phyloP scores from a whole-genome alignment of 495 filamentous ascomycete genomes.

The Rostrohypoxylon terebratum region DNA sequence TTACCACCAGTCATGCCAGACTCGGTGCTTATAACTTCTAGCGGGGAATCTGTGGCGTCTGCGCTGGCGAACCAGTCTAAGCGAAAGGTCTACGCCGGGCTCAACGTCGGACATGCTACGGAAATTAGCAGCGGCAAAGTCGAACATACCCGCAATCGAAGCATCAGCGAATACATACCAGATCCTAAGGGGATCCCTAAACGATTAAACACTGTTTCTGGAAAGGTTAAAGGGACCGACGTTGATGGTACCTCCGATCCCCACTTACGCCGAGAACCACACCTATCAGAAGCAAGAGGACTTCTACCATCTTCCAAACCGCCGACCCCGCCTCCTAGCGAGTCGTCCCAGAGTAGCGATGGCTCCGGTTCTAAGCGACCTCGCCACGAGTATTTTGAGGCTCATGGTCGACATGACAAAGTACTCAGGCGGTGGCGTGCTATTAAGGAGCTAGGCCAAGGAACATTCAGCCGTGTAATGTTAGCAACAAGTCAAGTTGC shows the following conservation, averaged over 20 bases:
- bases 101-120: conserved; percentile 48
- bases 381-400: conserved; percentile 70
- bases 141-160: conserved; percentile 74
- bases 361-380: conserved; percentile 55
- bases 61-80: conserved; percentile 62
- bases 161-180: conserved; percentile 87
- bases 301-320: conserved; percentile 70
- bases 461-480: conserved; percentile 94
- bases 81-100: conserved; percentile 63
- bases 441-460: conserved; percentile 84
- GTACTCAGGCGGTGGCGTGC: conserved; percentile 77
- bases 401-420: conserved; percentile 65
- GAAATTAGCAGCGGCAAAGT: conserved; percentile 52
- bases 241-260: conserved; percentile 54
- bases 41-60: conserved; percentile 63
- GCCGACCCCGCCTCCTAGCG: conserved; percentile 78
- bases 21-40: conserved; percentile 58
- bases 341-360: conserved; percentile 64
- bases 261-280: conserved; percentile 80
- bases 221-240: conserved; percentile 61
- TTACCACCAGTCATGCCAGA: conserved; percentile 55
- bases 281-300: conserved; percentile 81
- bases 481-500: conserved; percentile 75
- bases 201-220: conserved; percentile 76
- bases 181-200: conserved; percentile 73